Evolutionary conservation across 306 rosid species (phyloP).

Genomic region (Begonia loranthoides): DNA sequence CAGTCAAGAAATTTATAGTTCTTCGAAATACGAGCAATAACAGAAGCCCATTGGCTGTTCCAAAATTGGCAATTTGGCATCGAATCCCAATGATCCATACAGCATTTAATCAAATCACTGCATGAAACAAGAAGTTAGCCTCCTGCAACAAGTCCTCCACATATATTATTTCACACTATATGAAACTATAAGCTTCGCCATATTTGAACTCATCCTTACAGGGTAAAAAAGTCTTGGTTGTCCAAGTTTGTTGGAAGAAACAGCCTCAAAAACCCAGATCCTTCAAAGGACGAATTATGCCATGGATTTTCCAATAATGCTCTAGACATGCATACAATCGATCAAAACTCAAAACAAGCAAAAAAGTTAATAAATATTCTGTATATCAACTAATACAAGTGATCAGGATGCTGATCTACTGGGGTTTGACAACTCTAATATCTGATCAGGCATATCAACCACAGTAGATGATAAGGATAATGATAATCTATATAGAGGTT

Average conservation of each 20-base stretch:
- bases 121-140: conserved; percentile 17
- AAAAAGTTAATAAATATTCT: too few relatives aligned
- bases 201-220: conserved; percentile 41
- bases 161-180: conserved; percentile 12
- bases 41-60: conserved; percentile 97
- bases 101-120: conserved; percentile 75
- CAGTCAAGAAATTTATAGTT: conserved; percentile 59
- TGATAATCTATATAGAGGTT: too few relatives aligned
- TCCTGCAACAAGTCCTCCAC: conserved; percentile 10
- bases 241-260: conserved; percentile 88
- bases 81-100: conserved; percentile 71
- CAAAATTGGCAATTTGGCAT: conserved; percentile 96
- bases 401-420: too few relatives aligned
- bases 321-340: conserved; percentile 32
- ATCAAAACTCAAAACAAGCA: too few relatives aligned
- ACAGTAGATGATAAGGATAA: too few relatives aligned
- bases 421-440: too few relatives aligned
- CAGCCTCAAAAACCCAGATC: conserved; percentile 92
- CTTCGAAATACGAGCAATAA: conserved; percentile 80
- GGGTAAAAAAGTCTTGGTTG: conserved; percentile 67
- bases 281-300: conserved; percentile 97
- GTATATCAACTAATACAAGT: too few relatives aligned
- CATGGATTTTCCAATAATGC: conserved; percentile 87
- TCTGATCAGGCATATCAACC: too few relatives aligned
- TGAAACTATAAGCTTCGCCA: conserved; percentile 8